Evolutionary conservation across 2,329 filamentous ascomycete genomes (phyloP), one percentile per base, ranked within the genome.

Genomic region (Penicillium sp.): DNA sequence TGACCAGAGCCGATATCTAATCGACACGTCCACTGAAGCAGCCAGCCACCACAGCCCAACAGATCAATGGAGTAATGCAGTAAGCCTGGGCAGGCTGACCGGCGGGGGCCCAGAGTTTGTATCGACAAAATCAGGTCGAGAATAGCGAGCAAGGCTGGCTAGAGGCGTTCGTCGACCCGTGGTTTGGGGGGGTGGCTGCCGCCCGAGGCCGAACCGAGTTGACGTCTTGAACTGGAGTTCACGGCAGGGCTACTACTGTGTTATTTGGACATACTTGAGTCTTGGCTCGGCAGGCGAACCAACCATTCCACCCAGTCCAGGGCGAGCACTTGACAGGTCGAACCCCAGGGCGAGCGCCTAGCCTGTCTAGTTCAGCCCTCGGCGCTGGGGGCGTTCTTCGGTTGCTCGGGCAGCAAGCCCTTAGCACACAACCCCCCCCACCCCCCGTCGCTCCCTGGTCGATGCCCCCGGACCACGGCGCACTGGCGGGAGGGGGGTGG

Each of bases 371-470:
- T n/a, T 13, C 6, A 27, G 31, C 7, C 31, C 31, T 31, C 7
- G 36, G 49, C 46, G 24, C 46, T 49, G 43, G 9, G 46, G 27
- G 27, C 27, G 31, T 11, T 46, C 39, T 36, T 55, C 41, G 57
- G 40, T 35, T 50, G 51, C 59, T 55, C 55, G 46, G 58, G 46
- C 58, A 57, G 37, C 58, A 54, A 60, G 24, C 50, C 51, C 55
- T 55, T 35, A 16, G 22, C n/a, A 46, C 43, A 46, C 24, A 31
- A 24, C 27, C 22, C 18, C 13, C 5, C 24, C 24, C n/a, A 24
- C 27, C 22, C 18, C 13, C 5, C 24, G 24, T 7, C 24, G 4
- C 24, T 27, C 24, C 39, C 10, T 6, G 18, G 39, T 13, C 19
- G 39, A 22, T 13, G 10, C 6, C 24, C 14, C 41, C 41, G 14